Evolutionary conservation across 305 asterid genomes (phyloP), one percentile per base, ranked within the genome.

Genomic region (Plantago lanceolata): DNA sequence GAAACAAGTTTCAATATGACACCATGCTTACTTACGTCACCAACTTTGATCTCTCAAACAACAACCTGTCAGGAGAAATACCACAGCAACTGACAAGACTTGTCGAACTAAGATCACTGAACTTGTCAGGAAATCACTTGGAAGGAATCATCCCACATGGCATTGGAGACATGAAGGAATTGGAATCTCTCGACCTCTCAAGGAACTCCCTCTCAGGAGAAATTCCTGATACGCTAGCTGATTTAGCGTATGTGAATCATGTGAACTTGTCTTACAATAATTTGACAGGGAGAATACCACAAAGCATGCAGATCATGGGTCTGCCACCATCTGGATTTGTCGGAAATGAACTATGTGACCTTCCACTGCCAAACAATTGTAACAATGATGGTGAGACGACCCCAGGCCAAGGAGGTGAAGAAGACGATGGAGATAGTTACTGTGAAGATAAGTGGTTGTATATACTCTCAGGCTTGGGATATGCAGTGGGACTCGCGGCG

Each of bases 141-240:
- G 14, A 1, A 9, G 70, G 70, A 28, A 6, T 20, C 6, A 68
- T 73, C 24, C 73, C 70, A 3, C 5, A 45, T 61, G 17, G 31
- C 37, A 64, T 73, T 31, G 74, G 57, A 28, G 56, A 68, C 2
- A 68, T 73, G 78, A 57, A 56, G 60, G 50, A 50, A 24, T 48
- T 73, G 18, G 74, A 73, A 50, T 68, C 73, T 15, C 48, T 73
- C 45, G 78, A 73, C 58, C 59, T 68, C 18, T 73, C 78, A 7
- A 64, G 54, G 14, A 73, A 73, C 48, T 59, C 61, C 48, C 43
- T 72, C 21, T 48, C 63, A 1, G 73, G 77, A 6, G 50, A 59
- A 31, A 73, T 73, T 57, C 74, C 74, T 3, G 17, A 24, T 18
- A 43, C 54, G 15, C 0, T 68, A 18, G 40, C 64, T 0, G 24